Percentiles rank a stretch among this genome's conserved stretches.
phyloP scores from a whole-genome alignment of 1,284 basidiomycete species.

The Papiliotrema laurentii region DNA sequence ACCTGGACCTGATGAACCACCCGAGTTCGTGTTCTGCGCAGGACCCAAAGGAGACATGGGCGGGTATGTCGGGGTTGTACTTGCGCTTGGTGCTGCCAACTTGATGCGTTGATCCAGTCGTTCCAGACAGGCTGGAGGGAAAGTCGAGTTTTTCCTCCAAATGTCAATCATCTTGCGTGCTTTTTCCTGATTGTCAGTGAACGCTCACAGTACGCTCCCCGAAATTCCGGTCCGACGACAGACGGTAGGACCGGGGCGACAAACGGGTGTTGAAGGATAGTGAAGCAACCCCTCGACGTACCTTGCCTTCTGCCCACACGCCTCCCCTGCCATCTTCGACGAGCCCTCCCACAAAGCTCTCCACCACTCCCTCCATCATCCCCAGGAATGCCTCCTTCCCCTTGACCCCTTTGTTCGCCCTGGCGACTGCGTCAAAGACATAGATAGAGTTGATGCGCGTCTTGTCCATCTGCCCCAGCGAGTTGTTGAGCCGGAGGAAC shows the following conservation, averaged over 20 bases:
- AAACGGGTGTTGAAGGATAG: too few species aligned
- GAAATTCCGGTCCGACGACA: too few species aligned
- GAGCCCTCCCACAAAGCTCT: constrained; percentile 78
- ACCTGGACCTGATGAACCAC: constrained; percentile 6
- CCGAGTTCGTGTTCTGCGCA: background rate
- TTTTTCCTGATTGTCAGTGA: constrained; percentile 69
- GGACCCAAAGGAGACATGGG: constrained; percentile 11
- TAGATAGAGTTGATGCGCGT: constrained; percentile 80
- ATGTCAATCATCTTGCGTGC: constrained; percentile 90
- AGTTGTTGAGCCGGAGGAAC: constrained; percentile 78
- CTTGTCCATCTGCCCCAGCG: constrained; percentile 53
- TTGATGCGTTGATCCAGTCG: constrained; percentile 17
- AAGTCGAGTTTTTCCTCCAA: constrained; percentile 82
- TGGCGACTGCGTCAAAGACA: constrained; percentile 80
- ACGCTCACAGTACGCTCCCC: too few species aligned
- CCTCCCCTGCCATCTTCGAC: constrained; percentile 54
- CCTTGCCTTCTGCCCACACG: constrained; percentile 65
- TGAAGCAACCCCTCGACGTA: constrained; percentile 53
- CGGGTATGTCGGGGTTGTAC: constrained; percentile 14
- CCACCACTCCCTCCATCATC: constrained; percentile 79
- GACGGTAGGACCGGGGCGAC: too few species aligned
- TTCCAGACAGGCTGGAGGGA: constrained; percentile 56
- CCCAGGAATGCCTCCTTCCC: constrained; percentile 71
- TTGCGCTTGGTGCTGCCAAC: background rate
- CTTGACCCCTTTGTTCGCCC: constrained; percentile 60